phyloP scores from a whole-genome alignment of 257 asterid species.

The Solanum sitiens region DNA sequence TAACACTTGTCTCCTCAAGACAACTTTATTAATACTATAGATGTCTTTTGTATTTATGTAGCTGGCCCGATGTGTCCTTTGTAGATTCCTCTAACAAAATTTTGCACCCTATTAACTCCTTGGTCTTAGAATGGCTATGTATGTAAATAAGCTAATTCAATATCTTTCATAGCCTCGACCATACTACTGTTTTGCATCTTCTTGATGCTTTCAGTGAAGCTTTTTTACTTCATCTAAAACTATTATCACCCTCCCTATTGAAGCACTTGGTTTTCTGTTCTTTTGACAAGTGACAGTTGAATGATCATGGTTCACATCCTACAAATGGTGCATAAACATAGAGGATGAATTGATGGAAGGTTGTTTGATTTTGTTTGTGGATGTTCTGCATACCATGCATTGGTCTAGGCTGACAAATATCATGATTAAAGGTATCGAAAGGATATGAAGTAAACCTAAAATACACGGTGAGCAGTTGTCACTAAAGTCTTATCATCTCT shows the following conservation, averaged over 20 bases:
- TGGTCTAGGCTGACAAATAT: neutral
- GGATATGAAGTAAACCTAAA: neutral
- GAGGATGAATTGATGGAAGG: neutral
- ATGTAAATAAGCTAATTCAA: neutral
- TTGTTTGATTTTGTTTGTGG: neutral
- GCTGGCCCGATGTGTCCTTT: neutral
- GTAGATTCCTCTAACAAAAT: neutral
- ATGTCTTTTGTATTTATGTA: neutral
- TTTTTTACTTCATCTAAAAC: neutral
- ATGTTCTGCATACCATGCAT: neutral
- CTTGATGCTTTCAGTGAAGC: neutral
- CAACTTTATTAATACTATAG: neutral
- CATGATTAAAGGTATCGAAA: neutral
- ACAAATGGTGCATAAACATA: neutral
- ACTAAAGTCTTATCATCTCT: neutral
- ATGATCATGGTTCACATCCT: neutral
- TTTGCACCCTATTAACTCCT: neutral
- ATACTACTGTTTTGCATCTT: neutral
- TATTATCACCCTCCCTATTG: neutral
- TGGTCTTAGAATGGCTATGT: neutral
- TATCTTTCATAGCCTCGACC: neutral
- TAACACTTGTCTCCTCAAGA: neutral
- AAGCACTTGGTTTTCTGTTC: neutral
- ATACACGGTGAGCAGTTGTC: neutral
- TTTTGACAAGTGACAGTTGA: neutral